Percentiles rank a stretch among this genome's conserved stretches.
Evolutionary conservation across 257 asterid genomes (phyloP).

Genomic region (Salvia rosmarinus): DNA sequence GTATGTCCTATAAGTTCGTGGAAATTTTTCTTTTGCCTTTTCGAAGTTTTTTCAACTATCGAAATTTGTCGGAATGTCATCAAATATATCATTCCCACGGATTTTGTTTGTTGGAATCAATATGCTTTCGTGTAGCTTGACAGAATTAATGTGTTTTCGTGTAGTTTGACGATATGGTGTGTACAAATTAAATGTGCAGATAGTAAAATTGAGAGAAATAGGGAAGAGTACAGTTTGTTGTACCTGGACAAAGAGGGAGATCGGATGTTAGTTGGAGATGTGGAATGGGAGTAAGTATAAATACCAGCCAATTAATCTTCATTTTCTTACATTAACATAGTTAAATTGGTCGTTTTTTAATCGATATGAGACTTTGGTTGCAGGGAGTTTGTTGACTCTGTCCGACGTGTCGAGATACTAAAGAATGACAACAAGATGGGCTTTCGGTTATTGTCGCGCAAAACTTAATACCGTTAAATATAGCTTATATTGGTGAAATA

Average conservation of each 20-base stretch:
- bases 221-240: conserved; percentile 41
- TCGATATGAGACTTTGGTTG: no score
- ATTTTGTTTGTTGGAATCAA: not conserved
- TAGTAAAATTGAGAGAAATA: conserved; percentile 27
- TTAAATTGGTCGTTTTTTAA: not conserved
- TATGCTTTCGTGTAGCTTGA: not conserved
- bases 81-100: not conserved
- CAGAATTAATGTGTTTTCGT: no score
- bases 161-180: not conserved
- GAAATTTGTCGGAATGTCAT: not conserved
- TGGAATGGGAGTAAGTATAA: conserved; percentile 59
- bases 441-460: not conserved
- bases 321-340: not conserved
- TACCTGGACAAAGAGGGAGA: conserved; percentile 63
- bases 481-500: not conserved
- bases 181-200: conserved; percentile 40
- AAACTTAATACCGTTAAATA: not conserved
- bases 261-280: conserved; percentile 64
- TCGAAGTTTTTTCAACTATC: no score
- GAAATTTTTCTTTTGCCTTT: no score
- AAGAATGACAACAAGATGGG: conserved; percentile 34
- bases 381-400: conserved; percentile 56
- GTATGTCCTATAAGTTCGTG: conserved; percentile 29
- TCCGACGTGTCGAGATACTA: conserved; percentile 52
- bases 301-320: not conserved